phyloP scores from a whole-genome alignment of 306 rosid species.

The Vigna hirtella region DNA sequence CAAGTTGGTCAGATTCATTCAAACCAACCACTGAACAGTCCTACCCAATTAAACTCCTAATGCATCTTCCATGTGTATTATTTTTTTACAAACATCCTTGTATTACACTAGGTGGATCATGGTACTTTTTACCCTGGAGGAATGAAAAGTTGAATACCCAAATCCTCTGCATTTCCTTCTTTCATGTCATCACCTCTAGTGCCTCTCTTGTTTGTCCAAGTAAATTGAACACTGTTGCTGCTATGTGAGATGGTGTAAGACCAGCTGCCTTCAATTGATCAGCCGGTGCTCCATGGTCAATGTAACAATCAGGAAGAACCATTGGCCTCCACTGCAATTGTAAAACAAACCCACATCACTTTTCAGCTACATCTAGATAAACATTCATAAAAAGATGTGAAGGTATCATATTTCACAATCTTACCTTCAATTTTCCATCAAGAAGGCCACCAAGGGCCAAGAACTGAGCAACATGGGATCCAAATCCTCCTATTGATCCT shows the following conservation, averaged over 20 bases:
- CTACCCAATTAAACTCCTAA: too few species aligned
- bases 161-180: not conserved
- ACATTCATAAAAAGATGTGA: not conserved
- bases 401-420: not conserved
- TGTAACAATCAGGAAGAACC: conserved; percentile 82
- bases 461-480: conserved; percentile 94
- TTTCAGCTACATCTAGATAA: conserved; percentile 7
- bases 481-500: conserved; percentile 95
- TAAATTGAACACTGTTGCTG: conserved; percentile 79
- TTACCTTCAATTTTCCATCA: conserved; percentile 80
- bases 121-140: conserved; percentile 40
- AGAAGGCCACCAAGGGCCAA: conserved; percentile 92
- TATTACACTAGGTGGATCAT: not conserved
- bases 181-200: conserved; percentile 60
- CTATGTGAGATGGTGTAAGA: conserved; percentile 83
- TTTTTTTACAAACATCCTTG: conserved; percentile 3
- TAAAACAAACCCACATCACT: conserved; percentile 15
- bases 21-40: too few species aligned
- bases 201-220: conserved; percentile 88
- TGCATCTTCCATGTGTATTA: conserved; percentile 14
- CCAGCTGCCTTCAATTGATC: conserved; percentile 77
- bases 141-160: not conserved
- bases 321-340: conserved; percentile 88
- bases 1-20: too few species aligned
- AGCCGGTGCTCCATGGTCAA: conserved; percentile 78